Evolutionary conservation across 2,329 filamentous ascomycete genomes (phyloP).

Genomic region (Trichoderma harzianum): DNA sequence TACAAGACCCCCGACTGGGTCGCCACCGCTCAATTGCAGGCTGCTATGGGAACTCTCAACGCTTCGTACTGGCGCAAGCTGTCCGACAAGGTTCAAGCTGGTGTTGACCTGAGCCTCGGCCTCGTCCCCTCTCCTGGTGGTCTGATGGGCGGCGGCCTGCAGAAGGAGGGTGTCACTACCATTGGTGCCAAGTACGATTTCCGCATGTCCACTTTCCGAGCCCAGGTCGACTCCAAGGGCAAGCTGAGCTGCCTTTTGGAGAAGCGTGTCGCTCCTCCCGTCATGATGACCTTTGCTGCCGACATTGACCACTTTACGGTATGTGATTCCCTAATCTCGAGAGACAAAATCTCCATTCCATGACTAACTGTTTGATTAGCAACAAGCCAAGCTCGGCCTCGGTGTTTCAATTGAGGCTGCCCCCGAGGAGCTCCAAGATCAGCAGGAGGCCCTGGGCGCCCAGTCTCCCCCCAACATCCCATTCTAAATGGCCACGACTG

Average conservation of each 20-base stretch:
- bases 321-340: slow-evolving; percentile 39
- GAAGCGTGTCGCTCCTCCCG: slow-evolving; percentile 90
- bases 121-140: slow-evolving; percentile 64
- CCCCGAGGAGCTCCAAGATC: slow-evolving; percentile 81
- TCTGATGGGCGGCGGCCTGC: slow-evolving; percentile 70
- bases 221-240: slow-evolving; percentile 91
- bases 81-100: slow-evolving; percentile 93
- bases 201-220: slow-evolving; percentile 89
- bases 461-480: slow-evolving; percentile 57
- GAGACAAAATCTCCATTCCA: no score
- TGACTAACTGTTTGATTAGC: slow-evolving; percentile 50
- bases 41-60: slow-evolving; percentile 78
- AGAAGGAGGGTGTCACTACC: slow-evolving; percentile 86
- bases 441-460: slow-evolving; percentile 62
- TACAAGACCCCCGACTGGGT: slow-evolving; percentile 95
- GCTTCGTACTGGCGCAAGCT: slow-evolving; percentile 91
- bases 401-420: slow-evolving; percentile 88
- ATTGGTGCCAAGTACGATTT: slow-evolving; percentile 98
- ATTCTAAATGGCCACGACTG: slow-evolving; percentile 48
- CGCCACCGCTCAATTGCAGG: slow-evolving; percentile 80
- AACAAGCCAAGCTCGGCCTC: slow-evolving; percentile 90
- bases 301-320: slow-evolving; percentile 96
- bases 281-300: slow-evolving; percentile 90
- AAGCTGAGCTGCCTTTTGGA: slow-evolving; percentile 90
- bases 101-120: slow-evolving; percentile 89